phyloP scores from a whole-genome alignment of 108 stramenopile species.

The Nitzschia sp. region DNA sequence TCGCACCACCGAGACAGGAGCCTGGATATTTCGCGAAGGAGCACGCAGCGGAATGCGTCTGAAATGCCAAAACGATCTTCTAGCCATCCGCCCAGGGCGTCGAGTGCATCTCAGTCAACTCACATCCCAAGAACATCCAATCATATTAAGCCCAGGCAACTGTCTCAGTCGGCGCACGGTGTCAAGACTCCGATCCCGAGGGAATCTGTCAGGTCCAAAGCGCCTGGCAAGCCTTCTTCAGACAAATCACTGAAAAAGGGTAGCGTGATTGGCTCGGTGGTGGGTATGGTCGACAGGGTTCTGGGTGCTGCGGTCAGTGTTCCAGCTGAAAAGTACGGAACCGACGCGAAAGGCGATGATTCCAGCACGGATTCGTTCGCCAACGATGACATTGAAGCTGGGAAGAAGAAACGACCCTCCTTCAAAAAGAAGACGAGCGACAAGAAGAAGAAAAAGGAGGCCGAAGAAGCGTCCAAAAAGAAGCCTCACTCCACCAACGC shows the following conservation, averaged over 20 bases:
- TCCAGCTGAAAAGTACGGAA: background rate
- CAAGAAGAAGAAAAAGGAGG: background rate
- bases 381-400: background rate
- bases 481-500: background rate
- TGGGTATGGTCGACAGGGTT: background rate
- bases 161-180: background rate
- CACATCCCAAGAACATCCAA: no score
- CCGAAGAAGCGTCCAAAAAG: background rate
- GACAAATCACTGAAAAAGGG: background rate
- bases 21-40: background rate
- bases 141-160: background rate
- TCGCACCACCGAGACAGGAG: background rate
- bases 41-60: no score
- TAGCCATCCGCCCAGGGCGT: no score
- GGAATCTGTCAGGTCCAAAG: background rate
- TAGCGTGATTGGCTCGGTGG: background rate
- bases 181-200: background rate
- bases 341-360: background rate
- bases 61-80: no score
- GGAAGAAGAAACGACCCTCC: background rate
- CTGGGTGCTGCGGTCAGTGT: background rate
- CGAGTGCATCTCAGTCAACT: no score
- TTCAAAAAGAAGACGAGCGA: background rate
- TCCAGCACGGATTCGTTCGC: background rate
- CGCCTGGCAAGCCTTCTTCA: background rate